phyloP scores from a whole-genome alignment of 352 stramenopile genomes.

The Pythium apleroticum region DNA sequence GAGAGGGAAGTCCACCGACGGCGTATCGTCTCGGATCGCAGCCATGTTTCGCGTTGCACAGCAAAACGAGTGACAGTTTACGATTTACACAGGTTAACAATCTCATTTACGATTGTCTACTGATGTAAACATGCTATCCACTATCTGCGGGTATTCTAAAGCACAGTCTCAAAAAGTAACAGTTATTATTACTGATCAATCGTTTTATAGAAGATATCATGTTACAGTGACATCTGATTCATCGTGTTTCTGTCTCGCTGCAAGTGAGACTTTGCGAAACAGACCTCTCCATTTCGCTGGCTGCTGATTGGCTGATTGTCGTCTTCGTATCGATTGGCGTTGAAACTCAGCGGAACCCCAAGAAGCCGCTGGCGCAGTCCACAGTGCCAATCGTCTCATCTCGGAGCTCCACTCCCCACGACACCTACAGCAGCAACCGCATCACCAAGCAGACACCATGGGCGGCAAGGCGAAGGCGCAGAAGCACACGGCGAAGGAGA shows the following conservation, averaged over 20 bases:
- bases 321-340: slow-evolving; percentile 5
- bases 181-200: too few species aligned
- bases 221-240: not conserved
- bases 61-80: slow-evolving; percentile 2
- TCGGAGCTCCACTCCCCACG: not conserved
- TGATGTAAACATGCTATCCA: not conserved
- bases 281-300: not conserved
- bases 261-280: not conserved
- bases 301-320: slow-evolving; percentile 5
- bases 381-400: slow-evolving; percentile 6
- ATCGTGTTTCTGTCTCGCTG: not conserved
- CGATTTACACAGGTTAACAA: slow-evolving; percentile 5
- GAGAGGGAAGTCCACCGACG: not conserved
- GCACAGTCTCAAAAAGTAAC: not conserved
- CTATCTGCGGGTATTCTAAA: not conserved
- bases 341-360: not conserved
- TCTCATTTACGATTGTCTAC: not conserved
- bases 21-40: slow-evolving; percentile 2
- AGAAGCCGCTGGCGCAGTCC: not conserved
- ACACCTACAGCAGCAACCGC: not conserved
- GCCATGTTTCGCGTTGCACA: not conserved
- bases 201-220: not conserved
- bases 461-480: slow-evolving; percentile 5
- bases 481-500: slow-evolving; percentile 7
- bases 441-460: slow-evolving; percentile 1